A percentile compares a stretch with the other conserved stretches of the same genome.
These are phyloP conservation scores for Leccinellum luteum DNA, from an alignment of 768 basidiomycete genomes.

Conservation along the genomic window DNA sequence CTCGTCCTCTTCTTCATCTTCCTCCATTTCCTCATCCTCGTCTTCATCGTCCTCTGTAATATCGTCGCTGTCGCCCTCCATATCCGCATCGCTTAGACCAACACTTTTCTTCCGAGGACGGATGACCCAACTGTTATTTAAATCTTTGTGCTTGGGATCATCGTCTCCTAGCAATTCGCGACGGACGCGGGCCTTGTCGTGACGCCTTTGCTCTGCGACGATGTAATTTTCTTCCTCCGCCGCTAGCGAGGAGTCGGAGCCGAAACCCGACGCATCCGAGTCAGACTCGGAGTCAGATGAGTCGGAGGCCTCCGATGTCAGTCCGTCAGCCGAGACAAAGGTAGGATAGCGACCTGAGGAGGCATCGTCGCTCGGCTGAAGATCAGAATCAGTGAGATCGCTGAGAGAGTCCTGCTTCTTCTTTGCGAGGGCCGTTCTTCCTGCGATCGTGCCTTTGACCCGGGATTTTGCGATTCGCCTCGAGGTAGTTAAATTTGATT, in stretches of 20 bases:
- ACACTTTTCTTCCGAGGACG: conserved; percentile 68
- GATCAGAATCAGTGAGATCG: conserved; percentile 25
- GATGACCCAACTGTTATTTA: conserved; percentile 64
- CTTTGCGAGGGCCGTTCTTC: conserved; percentile 20
- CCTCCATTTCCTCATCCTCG: conserved; percentile 38
- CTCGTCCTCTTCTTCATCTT: conserved; percentile 46
- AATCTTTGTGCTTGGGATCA: conserved; percentile 38
- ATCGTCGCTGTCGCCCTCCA: conserved; percentile 60
- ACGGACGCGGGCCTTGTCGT: conserved; percentile 50
- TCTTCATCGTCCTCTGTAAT: conserved; percentile 61
- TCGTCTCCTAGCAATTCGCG: conserved; percentile 61
- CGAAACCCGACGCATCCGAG: conserved; percentile 37
- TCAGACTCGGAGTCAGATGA: conserved; percentile 42
- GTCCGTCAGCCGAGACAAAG: conserved; percentile 62
- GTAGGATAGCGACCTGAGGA: conserved; percentile 54
- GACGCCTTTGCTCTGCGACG: conserved; percentile 44
- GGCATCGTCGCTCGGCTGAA: conserved; percentile 35
- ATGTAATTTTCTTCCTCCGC: conserved; percentile 65
- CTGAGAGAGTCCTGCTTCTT: conserved; percentile 13
- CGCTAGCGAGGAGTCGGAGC: conserved; percentile 55
- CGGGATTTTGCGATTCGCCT: conserved; percentile 38
- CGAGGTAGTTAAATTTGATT: conserved; percentile 33
- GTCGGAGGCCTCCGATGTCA: conserved; percentile 48
- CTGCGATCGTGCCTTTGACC: conserved; percentile 36
- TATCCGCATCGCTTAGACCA: conserved; percentile 58